These are phyloP conservation scores for Eucalyptus decipiens DNA, from an alignment of 345 rosid species.

Conservation along the genomic window DNA sequence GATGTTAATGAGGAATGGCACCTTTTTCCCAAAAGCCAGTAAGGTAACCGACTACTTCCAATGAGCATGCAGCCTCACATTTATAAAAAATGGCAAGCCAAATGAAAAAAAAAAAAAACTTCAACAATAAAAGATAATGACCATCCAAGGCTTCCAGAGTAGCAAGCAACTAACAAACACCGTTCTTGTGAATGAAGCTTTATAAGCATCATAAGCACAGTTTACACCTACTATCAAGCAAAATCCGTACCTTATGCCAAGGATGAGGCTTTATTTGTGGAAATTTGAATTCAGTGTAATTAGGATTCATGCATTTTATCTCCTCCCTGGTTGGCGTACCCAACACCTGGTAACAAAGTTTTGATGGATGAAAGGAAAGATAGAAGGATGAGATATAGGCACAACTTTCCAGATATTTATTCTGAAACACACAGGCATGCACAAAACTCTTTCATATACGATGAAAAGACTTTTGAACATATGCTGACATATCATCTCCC, in stretches of 20 bases:
- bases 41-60: neutral
- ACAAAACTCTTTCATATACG: neutral
- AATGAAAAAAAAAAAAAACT: neutral
- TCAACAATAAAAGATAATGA: neutral
- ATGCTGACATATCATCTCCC: neutral
- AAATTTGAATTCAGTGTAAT: conserved; percentile 85
- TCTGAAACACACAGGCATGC: neutral
- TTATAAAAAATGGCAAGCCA: neutral
- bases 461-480: neutral
- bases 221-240: neutral
- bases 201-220: neutral
- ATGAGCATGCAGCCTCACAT: neutral
- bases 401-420: neutral
- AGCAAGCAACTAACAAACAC: neutral
- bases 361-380: neutral
- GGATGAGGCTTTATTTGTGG: conserved; percentile 97
- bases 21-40: neutral
- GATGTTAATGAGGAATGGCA: neutral
- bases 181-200: neutral
- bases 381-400: neutral
- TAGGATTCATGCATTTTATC: conserved; percentile 98
- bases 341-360: conserved; percentile 40
- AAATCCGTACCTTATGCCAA: conserved; percentile 73
- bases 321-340: conserved; percentile 98
- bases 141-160: neutral